Base-by-base conservation (phyloP, 2,329 filamentous ascomycete genomes). In the Helicocarpus griseus region DNA sequence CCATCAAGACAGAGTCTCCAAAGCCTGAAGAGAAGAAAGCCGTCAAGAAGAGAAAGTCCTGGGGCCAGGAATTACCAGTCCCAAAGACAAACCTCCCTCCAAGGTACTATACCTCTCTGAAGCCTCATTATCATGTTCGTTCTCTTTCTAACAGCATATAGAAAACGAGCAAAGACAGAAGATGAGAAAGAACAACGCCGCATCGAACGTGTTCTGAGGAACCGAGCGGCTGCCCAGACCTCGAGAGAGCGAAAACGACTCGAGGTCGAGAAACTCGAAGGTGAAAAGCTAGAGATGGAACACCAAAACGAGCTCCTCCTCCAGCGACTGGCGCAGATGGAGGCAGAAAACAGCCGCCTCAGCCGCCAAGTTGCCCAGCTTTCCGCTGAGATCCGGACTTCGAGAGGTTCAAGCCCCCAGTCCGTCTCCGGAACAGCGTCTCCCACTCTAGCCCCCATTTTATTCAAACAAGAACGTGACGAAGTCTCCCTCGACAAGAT, bases 171-270 rank as follows among this genome's bases (percentile, higher is more conserved):
- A 61, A 98, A 97, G 80, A 98, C 93, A 2, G 91, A 95, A 63
- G 93, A 96, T 64, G 93, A 98, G 72, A 98, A 98, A 74, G 93
- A 97, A 73, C 93, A 98, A 71, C 86, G 93, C 41, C 87, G 93
- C 56, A 94, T 97, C 51, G 93, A 98, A 76, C 88, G 93, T 56
- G 93, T 98, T 58, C 88, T 97, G 61, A 86, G 93, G 41, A 98
- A 98, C 67, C 88, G 93, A 58, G 87, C 90, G 54, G 93, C 93
- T 43, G 93, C 93, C 38, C 93, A 97, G 77, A 96, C 94, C 53
- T 98, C 93, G 3, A 80, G 93, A 48, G 93, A 98, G 71, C 86
- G 90, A 54, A 95, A 96, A 78, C 82, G 90, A 52, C 77, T 83
- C 60, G 84, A 97, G 71, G 89, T 95, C 36, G 93, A 97, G 71